Percentiles rank a stretch among this genome's conserved stretches.
Evolutionary conservation across 768 basidiomycete genomes (phyloP).

Genomic region (Psilocybe cyanescens): DNA sequence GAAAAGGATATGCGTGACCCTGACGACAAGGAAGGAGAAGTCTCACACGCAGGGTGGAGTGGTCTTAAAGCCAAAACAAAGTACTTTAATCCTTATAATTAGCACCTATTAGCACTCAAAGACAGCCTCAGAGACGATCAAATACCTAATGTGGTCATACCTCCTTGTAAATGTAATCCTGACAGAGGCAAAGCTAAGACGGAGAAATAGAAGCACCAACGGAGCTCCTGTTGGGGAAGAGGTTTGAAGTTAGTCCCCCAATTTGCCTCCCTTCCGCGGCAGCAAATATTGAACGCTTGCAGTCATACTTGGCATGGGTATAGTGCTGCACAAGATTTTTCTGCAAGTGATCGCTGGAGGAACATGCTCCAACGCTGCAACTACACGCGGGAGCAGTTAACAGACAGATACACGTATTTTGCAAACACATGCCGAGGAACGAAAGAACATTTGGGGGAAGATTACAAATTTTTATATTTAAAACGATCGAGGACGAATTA

Average conservation of each 20-base stretch:
- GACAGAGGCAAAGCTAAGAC: neutral
- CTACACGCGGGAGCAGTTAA: conserved; percentile 10
- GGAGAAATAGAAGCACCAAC: conserved; percentile 6
- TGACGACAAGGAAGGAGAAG: neutral
- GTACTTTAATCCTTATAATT: neutral
- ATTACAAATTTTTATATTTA: conserved; percentile 4
- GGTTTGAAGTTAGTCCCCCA: conserved; percentile 2
- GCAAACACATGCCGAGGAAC: conserved; percentile 14
- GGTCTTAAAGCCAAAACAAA: neutral
- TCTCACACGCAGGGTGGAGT: neutral
- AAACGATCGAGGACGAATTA: conserved; percentile 3
- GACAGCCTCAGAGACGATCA: conserved; percentile 1
- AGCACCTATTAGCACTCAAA: neutral
- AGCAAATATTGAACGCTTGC: neutral
- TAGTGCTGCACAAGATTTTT: neutral
- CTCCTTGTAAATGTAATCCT: conserved; percentile 6
- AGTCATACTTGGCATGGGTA: neutral
- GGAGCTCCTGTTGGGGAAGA: conserved; percentile 5
- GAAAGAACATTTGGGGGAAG: conserved; percentile 13
- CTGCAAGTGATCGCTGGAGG: neutral
- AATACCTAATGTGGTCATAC: conserved; percentile 5
- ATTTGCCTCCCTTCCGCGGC: neutral
- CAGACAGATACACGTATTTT: conserved; percentile 15
- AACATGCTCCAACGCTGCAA: conserved; percentile 1
- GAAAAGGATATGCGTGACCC: neutral